phyloP scores from a whole-genome alignment of 2,329 filamentous ascomycete species.

The Fusarium ramigenum region DNA sequence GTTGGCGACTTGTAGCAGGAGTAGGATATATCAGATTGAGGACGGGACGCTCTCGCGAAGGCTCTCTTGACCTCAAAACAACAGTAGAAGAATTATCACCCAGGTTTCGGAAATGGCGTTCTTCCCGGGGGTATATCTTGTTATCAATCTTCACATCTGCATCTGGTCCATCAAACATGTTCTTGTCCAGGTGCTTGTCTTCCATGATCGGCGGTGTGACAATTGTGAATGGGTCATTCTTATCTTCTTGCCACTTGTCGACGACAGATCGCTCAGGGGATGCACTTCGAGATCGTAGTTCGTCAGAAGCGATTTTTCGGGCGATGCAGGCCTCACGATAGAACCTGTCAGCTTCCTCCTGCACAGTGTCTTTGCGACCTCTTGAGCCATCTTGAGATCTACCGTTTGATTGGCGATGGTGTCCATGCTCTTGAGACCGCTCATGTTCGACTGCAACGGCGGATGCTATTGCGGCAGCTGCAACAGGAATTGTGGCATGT shows the following conservation, averaged over 20 bases:
- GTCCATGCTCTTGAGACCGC: slow-evolving; percentile 46
- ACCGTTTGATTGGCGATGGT: slow-evolving; percentile 47
- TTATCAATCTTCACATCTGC: slow-evolving; percentile 73
- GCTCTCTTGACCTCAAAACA: slow-evolving; percentile 58
- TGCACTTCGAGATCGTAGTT: slow-evolving; percentile 61
- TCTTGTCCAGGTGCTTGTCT: slow-evolving; percentile 54
- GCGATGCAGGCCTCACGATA: slow-evolving; percentile 66
- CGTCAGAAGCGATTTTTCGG: slow-evolving; percentile 62
- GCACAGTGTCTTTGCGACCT: slow-evolving; percentile 55
- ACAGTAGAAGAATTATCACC: slow-evolving; percentile 42
- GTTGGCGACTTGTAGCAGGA: slow-evolving; percentile 53
- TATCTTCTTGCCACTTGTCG: slow-evolving; percentile 60
- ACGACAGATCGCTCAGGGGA: slow-evolving; percentile 64
- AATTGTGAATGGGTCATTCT: slow-evolving; percentile 55
- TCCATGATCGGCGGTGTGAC: slow-evolving; percentile 65
- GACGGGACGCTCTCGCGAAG: slow-evolving; percentile 64
- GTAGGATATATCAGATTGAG: slow-evolving; percentile 71
- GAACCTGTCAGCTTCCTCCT: slow-evolving; percentile 65
- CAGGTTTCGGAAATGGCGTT: slow-evolving; percentile 50
- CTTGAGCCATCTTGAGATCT: slow-evolving; percentile 47
- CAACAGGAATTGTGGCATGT: slow-evolving; percentile 59
- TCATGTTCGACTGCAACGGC: slow-evolving; percentile 57
- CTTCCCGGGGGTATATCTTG: slow-evolving; percentile 63
- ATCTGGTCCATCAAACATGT: slow-evolving; percentile 65
- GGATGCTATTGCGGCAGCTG: slow-evolving; percentile 57